phyloP scores from a whole-genome alignment of 139 green algal genomes.

The Chloropicon primus region DNA sequence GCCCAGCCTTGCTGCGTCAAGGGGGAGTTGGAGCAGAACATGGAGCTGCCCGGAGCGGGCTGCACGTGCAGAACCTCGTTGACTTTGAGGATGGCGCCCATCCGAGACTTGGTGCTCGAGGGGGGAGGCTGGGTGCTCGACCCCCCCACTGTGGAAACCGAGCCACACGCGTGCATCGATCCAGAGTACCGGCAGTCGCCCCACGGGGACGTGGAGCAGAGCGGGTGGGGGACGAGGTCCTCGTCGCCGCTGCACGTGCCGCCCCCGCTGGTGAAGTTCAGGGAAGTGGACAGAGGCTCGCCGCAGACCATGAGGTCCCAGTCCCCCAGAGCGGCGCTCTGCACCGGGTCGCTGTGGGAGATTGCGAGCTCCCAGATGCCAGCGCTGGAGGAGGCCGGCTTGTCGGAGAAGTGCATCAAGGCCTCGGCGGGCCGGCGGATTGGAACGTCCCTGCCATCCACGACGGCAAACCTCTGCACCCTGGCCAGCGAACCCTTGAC shows the following conservation, averaged over 20 bases:
- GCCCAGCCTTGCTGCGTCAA: neutral
- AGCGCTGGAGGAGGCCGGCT: neutral
- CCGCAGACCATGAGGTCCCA: neutral
- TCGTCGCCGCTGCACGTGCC: too few relatives aligned
- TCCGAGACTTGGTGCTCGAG: neutral
- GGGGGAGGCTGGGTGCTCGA: neutral
- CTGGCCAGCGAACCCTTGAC: neutral
- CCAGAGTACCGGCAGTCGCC: too few relatives aligned
- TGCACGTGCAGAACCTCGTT: neutral
- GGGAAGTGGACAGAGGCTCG: neutral
- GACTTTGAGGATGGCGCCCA: neutral
- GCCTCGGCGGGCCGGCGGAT: neutral
- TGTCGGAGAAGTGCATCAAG: neutral
- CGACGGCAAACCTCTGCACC: too few relatives aligned
- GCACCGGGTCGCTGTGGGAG: neutral
- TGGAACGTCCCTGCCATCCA: too few relatives aligned
- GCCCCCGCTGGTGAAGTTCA: neutral
- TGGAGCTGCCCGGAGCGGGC: neutral
- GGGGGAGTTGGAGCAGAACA: neutral
- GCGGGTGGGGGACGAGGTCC: too few relatives aligned
- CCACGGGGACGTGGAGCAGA: too few relatives aligned
- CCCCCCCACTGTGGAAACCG: neutral
- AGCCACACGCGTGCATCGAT: too few relatives aligned
- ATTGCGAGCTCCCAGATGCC: neutral
- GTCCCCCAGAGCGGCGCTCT: neutral